Evolutionary conservation across 768 basidiomycete genomes (phyloP).

Genomic region (Chalciporus sphaerocephalus): DNA sequence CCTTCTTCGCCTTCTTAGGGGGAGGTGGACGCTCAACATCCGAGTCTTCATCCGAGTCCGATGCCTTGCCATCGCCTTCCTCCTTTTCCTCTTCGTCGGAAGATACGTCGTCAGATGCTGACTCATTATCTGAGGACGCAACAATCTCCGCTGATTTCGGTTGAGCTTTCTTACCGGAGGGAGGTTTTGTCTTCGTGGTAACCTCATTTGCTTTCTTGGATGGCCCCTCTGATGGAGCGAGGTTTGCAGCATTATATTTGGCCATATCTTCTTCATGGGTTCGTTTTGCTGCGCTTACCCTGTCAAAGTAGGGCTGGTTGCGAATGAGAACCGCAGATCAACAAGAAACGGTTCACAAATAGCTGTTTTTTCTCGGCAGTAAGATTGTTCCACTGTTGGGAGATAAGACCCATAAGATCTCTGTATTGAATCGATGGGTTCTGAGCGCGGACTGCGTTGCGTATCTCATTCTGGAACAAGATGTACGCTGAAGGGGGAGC

Average conservation of each 20-base stretch:
- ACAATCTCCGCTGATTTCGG: constrained; percentile 25
- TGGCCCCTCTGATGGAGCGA: constrained; percentile 43
- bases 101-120: constrained; percentile 28
- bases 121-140: constrained; percentile 30
- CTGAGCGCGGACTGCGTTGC: constrained; percentile 62
- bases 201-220: constrained; percentile 33
- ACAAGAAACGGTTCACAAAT: constrained; percentile 25
- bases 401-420: constrained; percentile 69
- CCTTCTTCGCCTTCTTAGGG: constrained; percentile 28
- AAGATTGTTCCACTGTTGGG: constrained; percentile 71
- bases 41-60: constrained; percentile 29
- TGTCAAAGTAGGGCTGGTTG: constrained; percentile 30
- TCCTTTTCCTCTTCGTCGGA: constrained; percentile 25
- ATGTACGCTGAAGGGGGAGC: constrained; percentile 91
- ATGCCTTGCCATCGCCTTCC: constrained; percentile 15
- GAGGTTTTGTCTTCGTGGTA: constrained; percentile 25
- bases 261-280: constrained; percentile 60
- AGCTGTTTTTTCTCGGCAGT: constrained; percentile 70
- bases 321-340: background rate
- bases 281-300: constrained; percentile 56
- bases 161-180: constrained; percentile 11
- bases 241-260: constrained; percentile 57
- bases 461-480: constrained; percentile 89
- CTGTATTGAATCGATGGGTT: constrained; percentile 63
- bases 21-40: constrained; percentile 28